phyloP scores from a whole-genome alignment of 352 stramenopile species.

The Pythium brachiatum region DNA sequence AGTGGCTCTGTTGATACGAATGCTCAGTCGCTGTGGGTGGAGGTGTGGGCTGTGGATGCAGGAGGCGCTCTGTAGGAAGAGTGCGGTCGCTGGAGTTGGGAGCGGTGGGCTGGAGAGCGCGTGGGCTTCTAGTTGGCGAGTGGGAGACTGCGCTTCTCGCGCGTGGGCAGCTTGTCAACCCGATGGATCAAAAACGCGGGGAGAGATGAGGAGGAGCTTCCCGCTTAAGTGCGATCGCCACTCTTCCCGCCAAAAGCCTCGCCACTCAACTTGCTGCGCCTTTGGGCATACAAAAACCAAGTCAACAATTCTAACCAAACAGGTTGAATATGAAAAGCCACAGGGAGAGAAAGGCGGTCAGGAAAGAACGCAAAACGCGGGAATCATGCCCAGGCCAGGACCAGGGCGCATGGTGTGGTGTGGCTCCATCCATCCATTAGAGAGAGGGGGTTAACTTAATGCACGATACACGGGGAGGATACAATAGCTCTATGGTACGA shows the following conservation, averaged over 20 bases:
- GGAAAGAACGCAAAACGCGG: constrained; percentile 1
- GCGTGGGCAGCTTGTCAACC: constrained; percentile 14
- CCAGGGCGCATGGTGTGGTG: no score
- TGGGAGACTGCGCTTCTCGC: no score
- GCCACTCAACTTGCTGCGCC: constrained; percentile 4
- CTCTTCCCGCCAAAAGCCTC: constrained; percentile 30
- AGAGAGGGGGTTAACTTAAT: not conserved
- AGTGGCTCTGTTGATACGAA: not conserved
- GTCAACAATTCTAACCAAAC: constrained; percentile 2
- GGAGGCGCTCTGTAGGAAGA: not conserved
- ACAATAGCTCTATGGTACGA: constrained; percentile 7
- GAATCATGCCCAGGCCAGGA: not conserved
- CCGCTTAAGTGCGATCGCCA: constrained; percentile 26
- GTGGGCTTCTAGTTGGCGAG: constrained; percentile 8
- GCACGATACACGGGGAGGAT: not conserved
- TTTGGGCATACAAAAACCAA: constrained; percentile 24
- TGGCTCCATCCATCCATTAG: not conserved
- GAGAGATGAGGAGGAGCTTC: constrained; percentile 9
- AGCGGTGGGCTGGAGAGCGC: not conserved
- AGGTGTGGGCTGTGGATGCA: not conserved
- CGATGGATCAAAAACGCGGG: constrained; percentile 9
- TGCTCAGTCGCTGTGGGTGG: not conserved
- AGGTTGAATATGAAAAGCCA: not conserved
- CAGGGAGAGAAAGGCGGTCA: constrained; percentile 2
- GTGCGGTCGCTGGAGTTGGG: not conserved